These are phyloP conservation scores for Candida sanyaensis DNA, from an alignment of 1,139 yeast species.

Conservation along the genomic window DNA sequence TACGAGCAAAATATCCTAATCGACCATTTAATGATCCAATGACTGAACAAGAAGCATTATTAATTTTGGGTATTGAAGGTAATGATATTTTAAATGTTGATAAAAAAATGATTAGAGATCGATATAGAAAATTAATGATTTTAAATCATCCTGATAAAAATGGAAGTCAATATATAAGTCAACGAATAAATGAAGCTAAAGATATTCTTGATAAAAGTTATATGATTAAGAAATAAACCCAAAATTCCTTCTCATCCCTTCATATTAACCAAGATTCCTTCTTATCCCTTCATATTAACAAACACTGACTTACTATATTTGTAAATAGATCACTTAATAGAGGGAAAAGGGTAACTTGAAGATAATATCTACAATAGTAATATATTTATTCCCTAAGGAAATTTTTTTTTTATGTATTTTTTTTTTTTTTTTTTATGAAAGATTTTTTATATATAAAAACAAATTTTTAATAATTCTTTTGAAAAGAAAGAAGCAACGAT, in stretches of 20 bases:
- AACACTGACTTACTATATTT: too few relatives aligned
- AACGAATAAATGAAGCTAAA: slow-evolving; percentile 76
- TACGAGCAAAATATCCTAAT: slow-evolving; percentile 38
- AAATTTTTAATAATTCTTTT: too few relatives aligned
- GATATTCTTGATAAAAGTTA: slow-evolving; percentile 63
- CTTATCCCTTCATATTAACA: too few relatives aligned
- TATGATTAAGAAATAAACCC: slow-evolving; percentile 25
- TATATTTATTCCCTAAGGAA: neutral
- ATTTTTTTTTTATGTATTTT: neutral
- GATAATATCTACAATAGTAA: neutral
- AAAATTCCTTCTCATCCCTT: too few relatives aligned
- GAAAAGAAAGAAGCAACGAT: neutral
- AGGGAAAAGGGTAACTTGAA: too few relatives aligned
- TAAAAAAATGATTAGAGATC: slow-evolving; percentile 44
- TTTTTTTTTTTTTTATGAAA: too few relatives aligned
- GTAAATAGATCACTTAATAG: too few relatives aligned
- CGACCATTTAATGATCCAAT: slow-evolving; percentile 51
- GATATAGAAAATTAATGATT: slow-evolving; percentile 67
- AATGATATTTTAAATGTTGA: slow-evolving; percentile 51
- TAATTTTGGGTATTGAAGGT: slow-evolving; percentile 54
- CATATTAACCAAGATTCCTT: too few relatives aligned
- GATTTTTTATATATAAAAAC: too few relatives aligned
- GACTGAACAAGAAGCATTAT: slow-evolving; percentile 64
- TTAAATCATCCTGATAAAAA: slow-evolving; percentile 76
- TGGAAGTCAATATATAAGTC: slow-evolving; percentile 70